These are phyloP conservation scores for Diplodia mutila DNA, from an alignment of 2,329 filamentous ascomycete genomes.

Conservation along the genomic window DNA sequence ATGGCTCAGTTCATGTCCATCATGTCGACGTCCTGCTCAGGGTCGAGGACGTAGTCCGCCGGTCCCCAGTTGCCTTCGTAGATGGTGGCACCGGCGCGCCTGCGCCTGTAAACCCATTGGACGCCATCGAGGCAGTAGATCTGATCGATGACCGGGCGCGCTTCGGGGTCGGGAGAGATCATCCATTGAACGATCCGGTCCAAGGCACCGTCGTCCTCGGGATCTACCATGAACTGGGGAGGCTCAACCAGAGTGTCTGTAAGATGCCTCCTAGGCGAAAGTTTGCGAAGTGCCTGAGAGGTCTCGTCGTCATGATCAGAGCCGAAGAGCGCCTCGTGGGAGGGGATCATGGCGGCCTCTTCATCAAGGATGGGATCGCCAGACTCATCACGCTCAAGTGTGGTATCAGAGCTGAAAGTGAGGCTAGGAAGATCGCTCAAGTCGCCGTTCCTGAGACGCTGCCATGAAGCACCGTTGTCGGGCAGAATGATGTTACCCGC, in stretches of 20 bases:
- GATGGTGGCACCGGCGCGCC: conserved; percentile 86
- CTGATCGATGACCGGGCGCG: conserved; percentile 75
- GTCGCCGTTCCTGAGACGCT: conserved; percentile 84
- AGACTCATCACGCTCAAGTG: conserved; percentile 73
- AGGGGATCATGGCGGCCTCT: conserved; percentile 34
- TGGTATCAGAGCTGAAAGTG: conserved; percentile 75
- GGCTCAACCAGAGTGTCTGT: conserved; percentile 65
- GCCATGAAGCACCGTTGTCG: conserved; percentile 90
- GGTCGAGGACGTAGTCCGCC: conserved; percentile 63
- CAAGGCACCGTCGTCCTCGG: conserved; percentile 71
- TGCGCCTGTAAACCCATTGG: conserved; percentile 75
- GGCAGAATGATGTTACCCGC: conserved; percentile 92
- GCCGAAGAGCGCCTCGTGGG: conserved; percentile 36
- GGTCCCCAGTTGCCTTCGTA: conserved; percentile 97
- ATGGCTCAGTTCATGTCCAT: conserved; percentile 54
- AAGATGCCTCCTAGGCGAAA: conserved; percentile 33
- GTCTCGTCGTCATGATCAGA: conserved; percentile 42
- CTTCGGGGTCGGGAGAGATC: conserved; percentile 74
- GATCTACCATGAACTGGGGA: conserved; percentile 87
- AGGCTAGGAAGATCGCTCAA: conserved; percentile 86
- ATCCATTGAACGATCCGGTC: conserved; percentile 86
- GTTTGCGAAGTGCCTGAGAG: conserved; percentile 42
- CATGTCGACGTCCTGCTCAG: conserved; percentile 62
- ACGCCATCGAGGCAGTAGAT: conserved; percentile 75
- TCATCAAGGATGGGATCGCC: conserved; percentile 59